Percentiles rank a stretch among this genome's conserved stretches.
These are phyloP conservation scores for Melampsora americana DNA, from an alignment of 1,284 basidiomycete species.

Conservation along the genomic window DNA sequence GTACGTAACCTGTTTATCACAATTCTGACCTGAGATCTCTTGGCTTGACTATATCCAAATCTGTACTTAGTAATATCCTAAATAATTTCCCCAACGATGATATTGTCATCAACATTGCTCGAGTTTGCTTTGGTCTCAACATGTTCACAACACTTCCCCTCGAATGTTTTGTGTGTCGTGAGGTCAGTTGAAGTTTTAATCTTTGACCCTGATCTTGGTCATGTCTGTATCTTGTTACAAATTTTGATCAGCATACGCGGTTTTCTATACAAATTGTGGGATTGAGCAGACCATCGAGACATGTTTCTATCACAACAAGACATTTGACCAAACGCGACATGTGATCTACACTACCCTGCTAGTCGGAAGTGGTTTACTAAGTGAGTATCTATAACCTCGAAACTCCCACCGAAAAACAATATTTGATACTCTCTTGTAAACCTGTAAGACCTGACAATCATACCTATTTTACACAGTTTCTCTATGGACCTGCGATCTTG, in stretches of 20 bases:
- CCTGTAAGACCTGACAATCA: not conserved
- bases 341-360: conserved; percentile 84
- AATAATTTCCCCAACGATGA: conserved; percentile 80
- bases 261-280: conserved; percentile 20
- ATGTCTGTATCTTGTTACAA: not conserved
- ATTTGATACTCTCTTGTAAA: not conserved
- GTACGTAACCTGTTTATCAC: conserved; percentile 37
- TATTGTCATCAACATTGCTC: conserved; percentile 82
- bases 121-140: conserved; percentile 92
- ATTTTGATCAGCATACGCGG: conserved; percentile 45
- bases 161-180: conserved; percentile 88
- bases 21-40: not conserved
- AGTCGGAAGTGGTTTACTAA: conserved; percentile 74
- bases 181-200: conserved; percentile 60
- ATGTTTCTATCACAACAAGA: conserved; percentile 80
- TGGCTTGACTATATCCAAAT: not conserved
- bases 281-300: conserved; percentile 74
- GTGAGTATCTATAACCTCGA: conserved; percentile 58
- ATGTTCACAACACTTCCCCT: conserved; percentile 96
- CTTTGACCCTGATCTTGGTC: conserved; percentile 47
- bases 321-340: conserved; percentile 77
- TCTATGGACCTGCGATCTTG: conserved; percentile 89
- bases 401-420: not conserved
- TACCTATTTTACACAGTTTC: conserved; percentile 63
- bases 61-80: conserved; percentile 70